Evolutionary conservation across 805 yeast genomes (phyloP).

Genomic region (Candida ipomoeae): DNA sequence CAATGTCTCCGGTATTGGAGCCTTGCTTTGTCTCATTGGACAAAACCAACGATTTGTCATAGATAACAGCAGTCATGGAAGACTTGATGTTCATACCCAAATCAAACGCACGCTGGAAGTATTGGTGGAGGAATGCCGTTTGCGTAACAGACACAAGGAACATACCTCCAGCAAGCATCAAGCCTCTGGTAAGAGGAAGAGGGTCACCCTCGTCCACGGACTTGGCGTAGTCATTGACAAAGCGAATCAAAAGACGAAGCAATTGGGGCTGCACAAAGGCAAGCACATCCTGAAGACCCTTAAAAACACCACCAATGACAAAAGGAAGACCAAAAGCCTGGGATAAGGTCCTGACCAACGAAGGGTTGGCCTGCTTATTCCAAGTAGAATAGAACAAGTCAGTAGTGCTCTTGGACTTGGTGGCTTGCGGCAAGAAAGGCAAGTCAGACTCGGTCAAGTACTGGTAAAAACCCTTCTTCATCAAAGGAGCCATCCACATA

Average conservation of each 20-base stretch:
- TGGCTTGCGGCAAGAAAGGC: slow-evolving; percentile 69
- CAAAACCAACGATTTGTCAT: slow-evolving; percentile 61
- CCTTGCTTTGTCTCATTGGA: slow-evolving; percentile 68
- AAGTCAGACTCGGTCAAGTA: slow-evolving; percentile 59
- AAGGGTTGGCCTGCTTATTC: slow-evolving; percentile 52
- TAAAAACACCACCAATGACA: slow-evolving; percentile 66
- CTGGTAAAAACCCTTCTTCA: slow-evolving; percentile 69
- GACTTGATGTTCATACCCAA: slow-evolving; percentile 74
- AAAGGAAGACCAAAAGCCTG: slow-evolving; percentile 74
- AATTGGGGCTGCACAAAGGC: slow-evolving; percentile 36
- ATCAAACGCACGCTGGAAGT: slow-evolving; percentile 69
- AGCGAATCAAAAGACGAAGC: slow-evolving; percentile 31
- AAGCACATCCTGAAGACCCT: slow-evolving; percentile 68
- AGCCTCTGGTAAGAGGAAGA: slow-evolving; percentile 67
- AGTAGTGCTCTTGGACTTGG: slow-evolving; percentile 53
- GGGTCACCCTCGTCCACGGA: slow-evolving; percentile 35
- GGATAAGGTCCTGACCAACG: slow-evolving; percentile 58
- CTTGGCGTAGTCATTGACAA: slow-evolving; percentile 37
- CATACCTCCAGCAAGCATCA: slow-evolving; percentile 73
- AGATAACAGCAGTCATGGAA: slow-evolving; percentile 61
- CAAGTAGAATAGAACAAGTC: slow-evolving; percentile 53
- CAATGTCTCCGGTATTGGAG: slow-evolving; percentile 87
- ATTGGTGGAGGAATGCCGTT: slow-evolving; percentile 73
- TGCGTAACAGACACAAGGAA: slow-evolving; percentile 72
- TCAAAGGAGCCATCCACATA: slow-evolving; percentile 85